Base-by-base conservation (phyloP, 306 rosid species). In the Glycine latifolia region DNA sequence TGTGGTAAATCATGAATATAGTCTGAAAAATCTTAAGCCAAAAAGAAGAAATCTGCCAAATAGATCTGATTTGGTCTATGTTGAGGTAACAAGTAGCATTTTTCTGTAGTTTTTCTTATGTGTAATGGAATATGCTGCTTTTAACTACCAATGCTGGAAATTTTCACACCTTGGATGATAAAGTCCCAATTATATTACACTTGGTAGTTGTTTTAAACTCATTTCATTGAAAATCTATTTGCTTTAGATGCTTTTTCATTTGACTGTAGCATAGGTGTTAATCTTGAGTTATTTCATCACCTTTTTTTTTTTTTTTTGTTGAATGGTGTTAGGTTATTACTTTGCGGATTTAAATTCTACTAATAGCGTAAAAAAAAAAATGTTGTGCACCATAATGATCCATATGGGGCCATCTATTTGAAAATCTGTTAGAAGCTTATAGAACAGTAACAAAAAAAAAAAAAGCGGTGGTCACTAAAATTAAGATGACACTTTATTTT, bases 21-120 rank as follows among this genome's bases (percentile, higher is more conserved):
- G 80, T 71, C 87, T 90, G 69, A 95, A 88, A 81, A 87, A 86
- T 84, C 95, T 92, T 59, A 90, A 85, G 80, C 89, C 86, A 60
- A 90, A 82, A 81, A 83, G 85, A 83, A 90, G 79, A 87, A 87
- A 78, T 75, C 80, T 59, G 8, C 86, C 89, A 66, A 75, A 89
- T 87, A 88, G 86, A 73, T 92, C 93, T 37, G 88, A 89, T 55
- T 76, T 91, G 67, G 49, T 86, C 9, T 91, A 91, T 55, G 56
- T 92, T 61, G 91, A 95, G 97, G 97, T 95, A 89, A 86, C 46
- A 10, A 75, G 8, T 17, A 68, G 2, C 47, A 13, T 26, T 73
- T 67, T 81, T 43, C 33, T 52, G 8, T 68, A 48, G 14, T 77
- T 73, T 20, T 35, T 77, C 15, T 63, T 47, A n/a, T 37, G 10